Percentiles rank a stretch among this genome's conserved stretches.
These are phyloP conservation scores for Phytophthora ramorum DNA, from an alignment of 352 stramenopile genomes.

Conservation along the genomic window DNA sequence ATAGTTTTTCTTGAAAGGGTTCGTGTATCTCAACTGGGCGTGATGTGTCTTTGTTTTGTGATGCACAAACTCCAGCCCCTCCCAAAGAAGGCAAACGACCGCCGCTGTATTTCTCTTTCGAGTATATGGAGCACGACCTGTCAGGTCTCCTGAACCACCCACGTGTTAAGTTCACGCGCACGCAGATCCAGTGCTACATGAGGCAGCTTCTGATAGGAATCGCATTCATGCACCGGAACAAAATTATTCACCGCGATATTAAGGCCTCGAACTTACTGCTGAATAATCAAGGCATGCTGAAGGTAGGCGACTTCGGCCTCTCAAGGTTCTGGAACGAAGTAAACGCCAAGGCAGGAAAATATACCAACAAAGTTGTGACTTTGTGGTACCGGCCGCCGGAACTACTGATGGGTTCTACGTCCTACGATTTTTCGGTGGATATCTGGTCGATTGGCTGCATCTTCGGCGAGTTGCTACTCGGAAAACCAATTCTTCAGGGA, in stretches of 20 bases:
- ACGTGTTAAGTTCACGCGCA: constrained; percentile 83
- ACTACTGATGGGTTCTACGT: constrained; percentile 92
- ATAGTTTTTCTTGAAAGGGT: constrained; percentile 8
- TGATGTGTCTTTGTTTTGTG: constrained; percentile 10
- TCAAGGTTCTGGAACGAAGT: constrained; percentile 89
- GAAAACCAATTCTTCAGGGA: constrained; percentile 82
- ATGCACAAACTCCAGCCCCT: constrained; percentile 44
- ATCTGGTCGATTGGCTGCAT: constrained; percentile 95
- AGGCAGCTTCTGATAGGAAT: constrained; percentile 80
- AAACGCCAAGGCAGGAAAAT: constrained; percentile 80
- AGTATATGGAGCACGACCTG: constrained; percentile 90
- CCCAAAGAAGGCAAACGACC: constrained; percentile 86
- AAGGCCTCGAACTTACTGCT: constrained; percentile 88
- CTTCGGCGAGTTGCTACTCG: constrained; percentile 82
- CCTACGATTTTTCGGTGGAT: constrained; percentile 94
- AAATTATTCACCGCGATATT: constrained; percentile 89
- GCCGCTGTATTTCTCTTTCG: constrained; percentile 88
- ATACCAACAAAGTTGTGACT: constrained; percentile 97
- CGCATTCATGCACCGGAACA: constrained; percentile 90
- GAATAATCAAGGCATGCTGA: constrained; percentile 87
- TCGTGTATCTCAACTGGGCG: constrained; percentile 11
- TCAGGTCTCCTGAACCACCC: constrained; percentile 85
- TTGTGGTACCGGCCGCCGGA: constrained; percentile 95
- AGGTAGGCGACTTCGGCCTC: constrained; percentile 85
- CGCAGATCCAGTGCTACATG: constrained; percentile 91